phyloP scores from a whole-genome alignment of 169 alveolate genomes.

The Theileria orientalis region DNA sequence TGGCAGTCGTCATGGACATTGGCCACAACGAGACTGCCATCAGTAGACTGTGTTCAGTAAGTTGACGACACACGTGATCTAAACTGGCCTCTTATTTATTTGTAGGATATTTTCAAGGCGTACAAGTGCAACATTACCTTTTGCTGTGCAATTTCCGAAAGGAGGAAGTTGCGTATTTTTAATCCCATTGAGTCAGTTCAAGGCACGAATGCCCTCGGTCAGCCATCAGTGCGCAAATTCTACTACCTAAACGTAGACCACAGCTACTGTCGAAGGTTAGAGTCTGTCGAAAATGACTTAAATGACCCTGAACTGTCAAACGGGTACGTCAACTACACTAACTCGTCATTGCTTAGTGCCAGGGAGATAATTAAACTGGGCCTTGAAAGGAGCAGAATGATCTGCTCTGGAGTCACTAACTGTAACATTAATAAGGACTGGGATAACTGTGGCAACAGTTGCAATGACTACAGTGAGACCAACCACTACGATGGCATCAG shows the following conservation, averaged over 20 bases:
- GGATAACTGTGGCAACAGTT: not conserved
- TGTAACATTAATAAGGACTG: not conserved
- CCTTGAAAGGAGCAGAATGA: not conserved
- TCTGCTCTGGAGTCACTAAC: not conserved
- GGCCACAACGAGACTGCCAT: constrained; percentile 86
- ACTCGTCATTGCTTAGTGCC: not conserved
- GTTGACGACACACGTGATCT: not conserved
- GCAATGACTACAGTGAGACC: too few relatives aligned
- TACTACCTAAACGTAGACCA: constrained; percentile 3
- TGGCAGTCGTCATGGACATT: constrained; percentile 79
- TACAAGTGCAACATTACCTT: not conserved
- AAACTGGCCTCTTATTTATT: not conserved
- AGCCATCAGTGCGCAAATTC: not conserved
- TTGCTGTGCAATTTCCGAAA: constrained; percentile 16
- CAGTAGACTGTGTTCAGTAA: constrained; percentile 72
- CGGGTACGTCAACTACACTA: not conserved
- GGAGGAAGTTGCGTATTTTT: constrained; percentile 12
- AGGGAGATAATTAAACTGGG: not conserved
- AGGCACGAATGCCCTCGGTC: not conserved
- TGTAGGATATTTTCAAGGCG: constrained; percentile 12
- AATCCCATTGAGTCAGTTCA: not conserved
- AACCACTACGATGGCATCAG: too few relatives aligned
- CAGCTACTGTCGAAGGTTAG: constrained; percentile 1
- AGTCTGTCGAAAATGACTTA: not conserved
- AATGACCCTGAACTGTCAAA: not conserved